These are phyloP conservation scores for Torulaspora indica DNA, from an alignment of 805 yeast genomes.

Conservation along the genomic window DNA sequence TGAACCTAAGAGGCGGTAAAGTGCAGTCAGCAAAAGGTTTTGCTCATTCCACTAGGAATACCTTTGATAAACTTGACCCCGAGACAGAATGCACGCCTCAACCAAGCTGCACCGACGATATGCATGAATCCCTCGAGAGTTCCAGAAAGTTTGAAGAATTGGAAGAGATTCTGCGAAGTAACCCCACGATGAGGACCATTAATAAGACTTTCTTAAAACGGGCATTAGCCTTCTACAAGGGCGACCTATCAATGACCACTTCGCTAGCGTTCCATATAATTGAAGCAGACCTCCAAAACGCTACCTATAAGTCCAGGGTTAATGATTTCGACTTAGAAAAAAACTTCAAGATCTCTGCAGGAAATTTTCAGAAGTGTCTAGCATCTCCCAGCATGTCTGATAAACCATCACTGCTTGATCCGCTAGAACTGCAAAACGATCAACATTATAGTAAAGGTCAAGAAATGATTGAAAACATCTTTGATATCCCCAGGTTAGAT, in stretches of 20 bases:
- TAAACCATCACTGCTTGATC: background rate
- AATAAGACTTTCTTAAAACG: constrained; percentile 39
- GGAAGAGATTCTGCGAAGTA: constrained; percentile 33
- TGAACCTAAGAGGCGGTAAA: constrained; percentile 28
- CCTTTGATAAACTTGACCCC: constrained; percentile 3
- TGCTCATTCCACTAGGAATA: constrained; percentile 14
- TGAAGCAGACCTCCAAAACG: constrained; percentile 30
- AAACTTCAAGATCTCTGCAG: background rate
- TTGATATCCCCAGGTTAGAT: constrained; percentile 40
- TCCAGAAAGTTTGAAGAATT: constrained; percentile 36
- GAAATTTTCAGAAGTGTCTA: background rate
- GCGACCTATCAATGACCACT: constrained; percentile 40
- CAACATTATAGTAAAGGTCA: constrained; percentile 14
- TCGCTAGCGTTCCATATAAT: constrained; percentile 35
- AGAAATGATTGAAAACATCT: constrained; percentile 18
- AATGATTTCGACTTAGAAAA: background rate
- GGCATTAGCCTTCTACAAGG: constrained; percentile 43
- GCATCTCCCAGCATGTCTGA: background rate
- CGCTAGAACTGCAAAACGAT: constrained; percentile 10
- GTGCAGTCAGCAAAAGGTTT: constrained; percentile 35
- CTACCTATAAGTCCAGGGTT: constrained; percentile 26
- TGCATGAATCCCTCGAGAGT: constrained; percentile 7
- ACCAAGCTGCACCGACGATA: too few species aligned
- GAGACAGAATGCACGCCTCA: background rate
- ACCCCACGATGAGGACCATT: constrained; percentile 36